A percentile compares a stretch with the other conserved stretches of the same genome.
phyloP scores from a whole-genome alignment of 2,329 filamentous ascomycete genomes.

The Paraconiothyrium sp. region DNA sequence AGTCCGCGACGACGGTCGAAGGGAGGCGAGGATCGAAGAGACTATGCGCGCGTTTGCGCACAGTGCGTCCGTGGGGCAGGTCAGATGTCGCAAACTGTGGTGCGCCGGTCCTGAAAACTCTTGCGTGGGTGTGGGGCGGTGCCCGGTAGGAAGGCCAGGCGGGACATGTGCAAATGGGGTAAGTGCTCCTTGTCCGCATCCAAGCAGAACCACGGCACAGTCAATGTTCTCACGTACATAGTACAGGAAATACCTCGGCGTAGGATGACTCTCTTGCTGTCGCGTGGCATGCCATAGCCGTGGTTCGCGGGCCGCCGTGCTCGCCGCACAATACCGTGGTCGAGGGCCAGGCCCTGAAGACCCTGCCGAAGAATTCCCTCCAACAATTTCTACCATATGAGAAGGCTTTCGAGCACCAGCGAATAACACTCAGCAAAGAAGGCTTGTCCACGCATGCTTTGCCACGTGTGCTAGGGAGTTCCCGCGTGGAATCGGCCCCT shows the following conservation, averaged over 20 bases:
- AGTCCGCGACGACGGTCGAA: background rate
- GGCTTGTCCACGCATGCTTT: background rate
- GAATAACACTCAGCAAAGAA: background rate
- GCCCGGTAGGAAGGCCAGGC: background rate
- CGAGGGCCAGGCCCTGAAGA: background rate
- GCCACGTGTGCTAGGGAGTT: background rate
- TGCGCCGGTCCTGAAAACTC: constrained; percentile 3
- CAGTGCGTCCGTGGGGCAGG: background rate
- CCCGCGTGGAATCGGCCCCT: background rate
- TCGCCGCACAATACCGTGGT: background rate
- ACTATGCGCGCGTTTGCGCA: background rate
- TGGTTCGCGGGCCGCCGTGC: background rate
- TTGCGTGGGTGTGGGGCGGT: background rate
- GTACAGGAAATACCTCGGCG: background rate
- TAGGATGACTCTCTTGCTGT: background rate
- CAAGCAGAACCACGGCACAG: background rate
- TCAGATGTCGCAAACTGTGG: background rate
- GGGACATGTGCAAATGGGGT: background rate
- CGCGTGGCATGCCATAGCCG: constrained; percentile 2
- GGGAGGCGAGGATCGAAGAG: background rate
- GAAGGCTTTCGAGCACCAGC: background rate
- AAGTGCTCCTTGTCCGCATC: background rate
- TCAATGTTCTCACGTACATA: background rate
- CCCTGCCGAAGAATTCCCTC: constrained; percentile 3
- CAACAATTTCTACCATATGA: background rate